phyloP scores from a whole-genome alignment of 371 early-diverging fungal genomes.

The Mortierella sp. region DNA sequence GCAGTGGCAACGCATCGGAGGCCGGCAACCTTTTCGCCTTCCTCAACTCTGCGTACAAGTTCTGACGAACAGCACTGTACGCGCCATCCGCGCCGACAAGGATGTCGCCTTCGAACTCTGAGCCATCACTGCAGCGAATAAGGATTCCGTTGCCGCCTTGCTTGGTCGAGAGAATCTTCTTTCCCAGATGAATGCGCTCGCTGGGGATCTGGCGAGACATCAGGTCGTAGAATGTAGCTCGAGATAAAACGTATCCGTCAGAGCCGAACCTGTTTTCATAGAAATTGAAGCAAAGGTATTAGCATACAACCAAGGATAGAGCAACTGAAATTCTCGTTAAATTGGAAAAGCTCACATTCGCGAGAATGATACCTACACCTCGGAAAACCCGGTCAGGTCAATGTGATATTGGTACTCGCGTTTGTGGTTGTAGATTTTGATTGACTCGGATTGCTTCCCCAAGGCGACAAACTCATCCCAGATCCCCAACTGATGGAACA shows the following conservation, averaged over 20 bases:
- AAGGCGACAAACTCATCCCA: background rate
- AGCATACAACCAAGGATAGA: background rate
- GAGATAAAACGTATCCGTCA: conserved; percentile 6
- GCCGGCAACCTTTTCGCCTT: conserved; percentile 7
- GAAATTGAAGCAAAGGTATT: background rate
- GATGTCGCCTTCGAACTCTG: conserved; percentile 16
- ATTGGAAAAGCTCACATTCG: too few relatives aligned
- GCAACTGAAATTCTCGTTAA: too few relatives aligned
- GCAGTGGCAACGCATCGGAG: conserved; percentile 3
- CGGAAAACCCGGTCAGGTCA: too few relatives aligned
- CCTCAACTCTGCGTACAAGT: conserved; percentile 13
- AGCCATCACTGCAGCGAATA: conserved; percentile 16
- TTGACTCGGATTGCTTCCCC: too few relatives aligned
- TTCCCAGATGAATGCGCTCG: conserved; percentile 19
- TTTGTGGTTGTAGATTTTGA: background rate
- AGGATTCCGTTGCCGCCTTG: conserved; percentile 13
- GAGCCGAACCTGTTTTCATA: conserved; percentile 11
- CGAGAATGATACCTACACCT: too few relatives aligned
- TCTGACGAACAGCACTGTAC: conserved; percentile 25
- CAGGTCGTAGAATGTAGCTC: conserved; percentile 16
- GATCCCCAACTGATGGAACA: background rate
- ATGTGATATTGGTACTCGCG: background rate
- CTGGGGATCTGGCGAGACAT: conserved; percentile 13
- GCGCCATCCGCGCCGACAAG: conserved; percentile 38
- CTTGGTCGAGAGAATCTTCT: conserved; percentile 3